Percentiles rank a stretch among this genome's conserved stretches.
These are phyloP conservation scores for Daldinia vernicosa DNA, from an alignment of 495 filamentous ascomycete species.

Conservation along the genomic window DNA sequence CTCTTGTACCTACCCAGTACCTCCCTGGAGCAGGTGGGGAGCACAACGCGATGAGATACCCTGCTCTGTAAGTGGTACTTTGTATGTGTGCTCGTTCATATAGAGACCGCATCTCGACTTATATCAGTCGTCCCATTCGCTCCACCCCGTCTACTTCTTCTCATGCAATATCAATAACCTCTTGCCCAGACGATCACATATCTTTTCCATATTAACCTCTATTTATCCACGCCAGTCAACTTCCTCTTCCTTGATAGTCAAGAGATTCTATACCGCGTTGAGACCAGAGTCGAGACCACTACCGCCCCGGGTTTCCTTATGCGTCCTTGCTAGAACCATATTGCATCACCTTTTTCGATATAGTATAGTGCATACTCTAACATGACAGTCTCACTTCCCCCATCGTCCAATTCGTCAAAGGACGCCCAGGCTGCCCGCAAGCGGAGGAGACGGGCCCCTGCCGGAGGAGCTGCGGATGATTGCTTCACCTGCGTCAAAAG, in stretches of 20 bases:
- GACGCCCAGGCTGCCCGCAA: constrained; percentile 69
- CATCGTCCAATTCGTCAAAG: constrained; percentile 49
- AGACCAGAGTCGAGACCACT: constrained; percentile 44
- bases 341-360: constrained; percentile 35
- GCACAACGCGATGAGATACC: constrained; percentile 32
- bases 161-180: constrained; percentile 47
- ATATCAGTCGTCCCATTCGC: constrained; percentile 44
- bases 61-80: constrained; percentile 31
- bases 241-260: constrained; percentile 46
- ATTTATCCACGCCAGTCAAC: constrained; percentile 59
- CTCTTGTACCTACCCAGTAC: constrained; percentile 40
- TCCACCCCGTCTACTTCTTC: constrained; percentile 45
- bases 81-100: constrained; percentile 37
- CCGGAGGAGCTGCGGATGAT: constrained; percentile 90
- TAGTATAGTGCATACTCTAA: constrained; percentile 40
- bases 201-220: constrained; percentile 55
- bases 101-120: constrained; percentile 42
- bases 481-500: constrained; percentile 93
- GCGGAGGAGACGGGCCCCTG: constrained; percentile 85
- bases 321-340: constrained; percentile 42
- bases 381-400: constrained; percentile 59
- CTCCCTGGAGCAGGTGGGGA: constrained; percentile 34
- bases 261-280: constrained; percentile 50
- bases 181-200: constrained; percentile 47
- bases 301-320: constrained; percentile 44